Evolutionary conservation across 1,284 basidiomycete genomes (phyloP), one percentile per base, ranked within the genome.

Genomic region (Pholiota adiposa): DNA sequence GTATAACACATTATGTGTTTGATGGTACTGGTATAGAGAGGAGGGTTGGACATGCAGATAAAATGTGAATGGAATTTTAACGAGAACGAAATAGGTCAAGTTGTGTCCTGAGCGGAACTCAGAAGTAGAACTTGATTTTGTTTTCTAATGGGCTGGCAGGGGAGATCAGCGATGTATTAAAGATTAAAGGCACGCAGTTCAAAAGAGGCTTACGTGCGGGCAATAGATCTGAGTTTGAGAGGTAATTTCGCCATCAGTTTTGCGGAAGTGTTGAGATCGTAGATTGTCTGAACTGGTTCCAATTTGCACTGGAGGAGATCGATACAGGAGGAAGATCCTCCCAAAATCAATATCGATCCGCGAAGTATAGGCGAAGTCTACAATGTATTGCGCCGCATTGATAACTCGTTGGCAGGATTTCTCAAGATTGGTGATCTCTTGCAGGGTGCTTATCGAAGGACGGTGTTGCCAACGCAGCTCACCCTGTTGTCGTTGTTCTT

Each of bases 321-420:
- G 54, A 50, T 56, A 56, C 1, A 14, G 46, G 1, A 56, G 16
- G 25, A 56, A 56, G n/a, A 56, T 56, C 33, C 25, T 12, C 18
- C 46, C 36, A 18, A 66, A 66, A 43, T 66, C 54, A 41, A 66
- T 60, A 33, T 61, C 46, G 34, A 63, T 59, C 3, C 61, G 57
- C 4, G 40, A 27, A 9, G 21, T 14, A 23, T 53, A 34, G 27
- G 54, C 58, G 19, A 60, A 64, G 8, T 56, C 50, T 19, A 60
- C 44, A 21, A 64, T 46, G 50, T 67, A 65, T 29, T 62, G 53
- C 27, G 59, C 59, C 9, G 63, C 61, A 31, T 52, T 36, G 12
- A 48, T 38, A 25, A 65, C 48, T 1, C 57, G 54, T 50, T 50
- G 66, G 38, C 63, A 44, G 0, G 60, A 57, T 12, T 54, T 49